These are phyloP conservation scores for Persicaria tinctoria DNA, from an alignment of 148 eudicot genomes.

Conservation along the genomic window DNA sequence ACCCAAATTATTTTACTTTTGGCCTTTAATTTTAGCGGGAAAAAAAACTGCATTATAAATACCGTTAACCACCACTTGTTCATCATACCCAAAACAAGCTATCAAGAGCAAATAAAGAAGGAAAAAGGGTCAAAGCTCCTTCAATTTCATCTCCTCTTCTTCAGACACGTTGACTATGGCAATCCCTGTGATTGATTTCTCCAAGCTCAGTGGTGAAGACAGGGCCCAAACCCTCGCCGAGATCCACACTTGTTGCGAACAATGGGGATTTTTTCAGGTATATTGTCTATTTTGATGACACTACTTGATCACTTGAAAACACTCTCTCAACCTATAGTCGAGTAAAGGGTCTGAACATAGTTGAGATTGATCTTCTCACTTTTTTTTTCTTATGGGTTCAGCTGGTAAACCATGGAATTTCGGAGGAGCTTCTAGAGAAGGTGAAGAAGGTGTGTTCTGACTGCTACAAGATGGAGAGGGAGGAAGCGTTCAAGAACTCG, in stretches of 20 bases:
- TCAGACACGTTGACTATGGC: slow-evolving; percentile 32
- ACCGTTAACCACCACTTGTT: slow-evolving; percentile 4
- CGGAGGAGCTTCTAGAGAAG: slow-evolving; percentile 74
- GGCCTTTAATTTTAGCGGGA: not conserved
- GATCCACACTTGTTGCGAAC: slow-evolving; percentile 64
- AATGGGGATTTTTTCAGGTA: slow-evolving; percentile 97
- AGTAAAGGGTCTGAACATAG: not conserved
- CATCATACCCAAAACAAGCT: not conserved
- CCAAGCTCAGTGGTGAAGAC: slow-evolving; percentile 73
- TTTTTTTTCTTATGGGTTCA: slow-evolving; percentile 14
- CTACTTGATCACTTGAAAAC: no score
- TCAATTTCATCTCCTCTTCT: not conserved
- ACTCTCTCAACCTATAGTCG: not conserved
- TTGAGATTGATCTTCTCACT: not conserved
- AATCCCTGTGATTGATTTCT: slow-evolving; percentile 89
- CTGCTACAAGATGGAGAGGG: slow-evolving; percentile 60
- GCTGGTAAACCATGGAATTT: slow-evolving; percentile 85
- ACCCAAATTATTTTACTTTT: slow-evolving; percentile 3
- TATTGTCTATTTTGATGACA: no score
- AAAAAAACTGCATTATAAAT: slow-evolving; percentile 9
- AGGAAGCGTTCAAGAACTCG: slow-evolving; percentile 46
- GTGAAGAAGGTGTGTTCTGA: slow-evolving; percentile 68
- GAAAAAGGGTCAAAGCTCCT: not conserved
- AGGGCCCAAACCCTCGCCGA: slow-evolving; percentile 63
- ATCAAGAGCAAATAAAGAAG: not conserved